Conservation (phyloP, 345 rosid species). For the Pistacia atlantica region DNA sequence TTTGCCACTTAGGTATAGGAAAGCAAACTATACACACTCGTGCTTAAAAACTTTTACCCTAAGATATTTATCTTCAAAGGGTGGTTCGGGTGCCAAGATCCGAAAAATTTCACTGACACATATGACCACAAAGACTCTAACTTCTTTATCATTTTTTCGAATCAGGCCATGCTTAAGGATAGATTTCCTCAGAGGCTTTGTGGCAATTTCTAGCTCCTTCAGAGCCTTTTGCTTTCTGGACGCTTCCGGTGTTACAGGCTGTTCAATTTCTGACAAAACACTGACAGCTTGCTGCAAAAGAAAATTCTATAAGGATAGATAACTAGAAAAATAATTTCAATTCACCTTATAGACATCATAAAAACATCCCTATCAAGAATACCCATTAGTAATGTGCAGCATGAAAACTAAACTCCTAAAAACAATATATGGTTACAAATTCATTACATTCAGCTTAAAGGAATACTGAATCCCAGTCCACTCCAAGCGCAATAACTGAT, state of each 20-base stretch:
- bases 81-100: conserved; percentile 79
- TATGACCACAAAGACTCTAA: conserved; percentile 70
- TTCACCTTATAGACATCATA: background rate
- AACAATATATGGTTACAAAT: background rate
- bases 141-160: conserved; percentile 66
- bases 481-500: background rate
- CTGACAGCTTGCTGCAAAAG: conserved; percentile 67
- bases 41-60: conserved; percentile 37
- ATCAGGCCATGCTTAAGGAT: conserved; percentile 62
- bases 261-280: conserved; percentile 65
- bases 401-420: background rate
- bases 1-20: background rate
- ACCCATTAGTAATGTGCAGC: background rate
- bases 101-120: conserved; percentile 76
- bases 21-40: background rate
- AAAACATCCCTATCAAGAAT: background rate
- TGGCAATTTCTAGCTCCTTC: conserved; percentile 42
- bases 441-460: background rate
- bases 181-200: conserved; percentile 55
- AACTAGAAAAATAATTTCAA: background rate
- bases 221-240: conserved; percentile 36
- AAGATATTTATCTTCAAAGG: conserved; percentile 74
- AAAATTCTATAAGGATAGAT: background rate
- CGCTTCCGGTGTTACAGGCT: conserved; percentile 44
- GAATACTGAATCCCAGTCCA: background rate